Evolutionary conservation across 345 rosid genomes (phyloP), one percentile per base, ranked within the genome.

Genomic region (Euclidium syriacum): DNA sequence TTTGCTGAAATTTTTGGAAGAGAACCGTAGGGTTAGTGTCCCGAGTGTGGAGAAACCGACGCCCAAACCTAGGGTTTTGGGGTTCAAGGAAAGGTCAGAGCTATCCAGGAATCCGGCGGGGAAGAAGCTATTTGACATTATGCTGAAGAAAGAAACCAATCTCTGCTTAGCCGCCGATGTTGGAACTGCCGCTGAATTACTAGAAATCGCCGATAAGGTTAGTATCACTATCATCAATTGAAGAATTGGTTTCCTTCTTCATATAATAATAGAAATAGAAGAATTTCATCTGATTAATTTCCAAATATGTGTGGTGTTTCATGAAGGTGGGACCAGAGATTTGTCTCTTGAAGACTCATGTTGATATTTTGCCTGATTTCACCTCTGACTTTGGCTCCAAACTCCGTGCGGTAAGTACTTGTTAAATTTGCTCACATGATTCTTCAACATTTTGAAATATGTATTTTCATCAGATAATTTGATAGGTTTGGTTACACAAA

Each of bases 111-210:
- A 90, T 73, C 81, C 83, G 2, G 77, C 78, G 1, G 99, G 95
- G 62, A 94, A 79, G 76, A 87, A 76, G 67, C 59, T 87, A 35
- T 94, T 80, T 75, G 95, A 87, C 62, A 68, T 90, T 35, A 94
- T 94, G 99, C 71, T 81, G 61, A 74, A 78, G 82, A 94, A 94
- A 61, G 82, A 90, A 77, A 90, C 86, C 15, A 90, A 90, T 79
- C 80, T 94, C 26, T 94, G 99, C 52, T 75, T 94, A 58, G 99
- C 98, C 32, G 98, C 97, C 20, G 98, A 92, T 71, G 98, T 94
- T 55, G 91, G 87, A 12, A 87, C 97, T 26, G 95, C 96, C 3
- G 81, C 83, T 15, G 95, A 94, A 69, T 80, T 94, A 84, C 95
- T 94, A 36, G 83, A 81, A 2, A 75, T 92, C 32, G 98, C 97